These are phyloP conservation scores for Phyllosticta capitalensis DNA, from an alignment of 2,329 filamentous ascomycete genomes.

Conservation along the genomic window DNA sequence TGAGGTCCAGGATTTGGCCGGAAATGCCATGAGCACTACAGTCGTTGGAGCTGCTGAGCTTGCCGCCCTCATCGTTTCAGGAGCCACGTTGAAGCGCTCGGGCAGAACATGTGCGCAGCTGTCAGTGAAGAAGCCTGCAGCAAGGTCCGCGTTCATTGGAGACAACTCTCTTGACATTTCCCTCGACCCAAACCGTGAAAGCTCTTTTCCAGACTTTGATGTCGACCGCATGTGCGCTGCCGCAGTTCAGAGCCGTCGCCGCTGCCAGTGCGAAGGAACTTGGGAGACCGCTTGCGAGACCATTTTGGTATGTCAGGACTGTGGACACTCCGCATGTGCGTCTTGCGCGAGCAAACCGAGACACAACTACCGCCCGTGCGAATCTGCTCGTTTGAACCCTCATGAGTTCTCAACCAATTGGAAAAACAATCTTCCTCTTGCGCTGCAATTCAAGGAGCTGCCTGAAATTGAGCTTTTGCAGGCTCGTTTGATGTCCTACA, in stretches of 20 bases:
- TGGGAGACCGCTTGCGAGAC: slow-evolving; percentile 25
- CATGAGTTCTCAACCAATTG: slow-evolving; percentile 36
- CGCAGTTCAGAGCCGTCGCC: slow-evolving; percentile 29
- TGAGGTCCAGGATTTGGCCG: slow-evolving; percentile 60
- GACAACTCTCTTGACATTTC: not conserved
- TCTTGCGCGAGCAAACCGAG: slow-evolving; percentile 46
- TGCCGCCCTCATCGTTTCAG: slow-evolving; percentile 42
- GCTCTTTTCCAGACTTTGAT: not conserved
- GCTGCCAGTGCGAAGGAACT: slow-evolving; percentile 51
- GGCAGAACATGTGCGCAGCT: not conserved
- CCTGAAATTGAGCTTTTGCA: not conserved
- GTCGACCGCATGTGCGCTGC: slow-evolving; percentile 16
- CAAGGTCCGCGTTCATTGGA: not conserved
- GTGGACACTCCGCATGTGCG: slow-evolving; percentile 46
- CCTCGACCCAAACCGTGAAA: not conserved
- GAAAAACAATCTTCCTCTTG: slow-evolving; percentile 19
- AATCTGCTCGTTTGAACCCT: slow-evolving; percentile 21
- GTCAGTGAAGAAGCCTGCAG: not conserved
- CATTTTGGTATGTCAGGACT: slow-evolving; percentile 42
- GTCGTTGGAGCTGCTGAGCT: slow-evolving; percentile 58
- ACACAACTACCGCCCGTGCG: slow-evolving; percentile 32
- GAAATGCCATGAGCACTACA: slow-evolving; percentile 71
- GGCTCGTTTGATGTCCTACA: not conserved
- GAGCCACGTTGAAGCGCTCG: not conserved
- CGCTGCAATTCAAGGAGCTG: slow-evolving; percentile 17